phyloP scores from a whole-genome alignment of 1,139 yeast genomes.

The Geotrichum histeridarum region DNA sequence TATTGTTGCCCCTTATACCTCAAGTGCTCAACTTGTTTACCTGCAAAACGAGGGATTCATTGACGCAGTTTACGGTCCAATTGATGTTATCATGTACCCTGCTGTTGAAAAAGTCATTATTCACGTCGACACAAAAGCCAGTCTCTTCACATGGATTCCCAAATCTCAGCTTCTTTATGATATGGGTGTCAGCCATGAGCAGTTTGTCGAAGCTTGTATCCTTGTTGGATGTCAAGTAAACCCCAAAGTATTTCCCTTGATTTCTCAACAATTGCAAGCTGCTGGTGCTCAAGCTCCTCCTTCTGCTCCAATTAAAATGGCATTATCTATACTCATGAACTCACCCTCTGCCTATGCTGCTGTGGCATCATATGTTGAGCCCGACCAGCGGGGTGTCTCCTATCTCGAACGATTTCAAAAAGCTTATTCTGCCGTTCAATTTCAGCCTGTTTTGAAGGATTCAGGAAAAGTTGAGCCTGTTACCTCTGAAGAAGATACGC shows the following conservation, averaged over 20 bases:
- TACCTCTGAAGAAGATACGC: constrained; percentile 45
- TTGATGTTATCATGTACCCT: constrained; percentile 62
- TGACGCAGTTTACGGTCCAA: constrained; percentile 79
- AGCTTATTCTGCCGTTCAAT: constrained; percentile 50
- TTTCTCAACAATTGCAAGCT: constrained; percentile 38
- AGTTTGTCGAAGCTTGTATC: constrained; percentile 67
- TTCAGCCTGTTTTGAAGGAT: constrained; percentile 64
- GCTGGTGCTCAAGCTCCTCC: constrained; percentile 36
- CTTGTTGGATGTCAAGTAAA: constrained; percentile 70
- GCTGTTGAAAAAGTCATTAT: constrained; percentile 67
- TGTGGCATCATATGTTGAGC: constrained; percentile 31
- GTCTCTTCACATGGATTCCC: constrained; percentile 58
- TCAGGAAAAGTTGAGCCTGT: constrained; percentile 66
- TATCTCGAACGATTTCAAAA: constrained; percentile 44
- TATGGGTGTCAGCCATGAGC: constrained; percentile 54
- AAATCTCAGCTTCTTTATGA: constrained; percentile 56
- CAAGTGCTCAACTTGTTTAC: constrained; percentile 78
- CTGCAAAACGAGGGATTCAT: constrained; percentile 47
- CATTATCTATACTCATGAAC: constrained; percentile 4
- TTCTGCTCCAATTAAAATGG: constrained; percentile 16
- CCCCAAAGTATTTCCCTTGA: constrained; percentile 56
- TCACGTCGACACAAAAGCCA: constrained; percentile 62
- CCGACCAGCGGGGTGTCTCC: constrained; percentile 24
- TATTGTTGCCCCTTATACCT: constrained; percentile 75
- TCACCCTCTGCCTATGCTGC: constrained; percentile 40